These are phyloP conservation scores for Nakaseomyces kungkrabaensis DNA, from an alignment of 1,139 yeast genomes.

Conservation along the genomic window DNA sequence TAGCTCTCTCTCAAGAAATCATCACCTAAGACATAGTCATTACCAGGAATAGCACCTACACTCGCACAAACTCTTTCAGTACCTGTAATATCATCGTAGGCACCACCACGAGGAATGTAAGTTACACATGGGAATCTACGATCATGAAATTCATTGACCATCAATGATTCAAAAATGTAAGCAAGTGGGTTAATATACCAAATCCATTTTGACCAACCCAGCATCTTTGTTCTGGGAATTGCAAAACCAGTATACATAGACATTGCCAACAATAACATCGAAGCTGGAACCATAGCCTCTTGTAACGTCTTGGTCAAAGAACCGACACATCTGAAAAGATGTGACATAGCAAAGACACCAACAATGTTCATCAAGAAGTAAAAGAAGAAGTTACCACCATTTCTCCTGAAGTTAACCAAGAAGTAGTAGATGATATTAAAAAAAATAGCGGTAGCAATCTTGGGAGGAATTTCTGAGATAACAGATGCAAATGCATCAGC, in stretches of 20 bases:
- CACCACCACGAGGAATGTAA: slow-evolving; percentile 45
- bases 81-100: slow-evolving; percentile 34
- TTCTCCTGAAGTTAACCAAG: slow-evolving; percentile 55
- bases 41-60: slow-evolving; percentile 58
- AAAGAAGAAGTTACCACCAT: slow-evolving; percentile 61
- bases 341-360: slow-evolving; percentile 59
- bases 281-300: slow-evolving; percentile 67
- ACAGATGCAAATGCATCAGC: slow-evolving; percentile 69
- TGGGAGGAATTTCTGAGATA: slow-evolving; percentile 57
- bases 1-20: slow-evolving; percentile 46
- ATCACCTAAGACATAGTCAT: slow-evolving; percentile 45
- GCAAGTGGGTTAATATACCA: slow-evolving; percentile 63
- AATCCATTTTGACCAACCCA: slow-evolving; percentile 76
- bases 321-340: slow-evolving; percentile 63
- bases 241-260: slow-evolving; percentile 71
- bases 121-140: slow-evolving; percentile 36
- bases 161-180: slow-evolving; percentile 57
- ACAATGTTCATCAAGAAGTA: slow-evolving; percentile 45
- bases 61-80: slow-evolving; percentile 46
- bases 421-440: slow-evolving; percentile 61
- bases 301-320: slow-evolving; percentile 50
- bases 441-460: slow-evolving; percentile 42
- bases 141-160: slow-evolving; percentile 43
- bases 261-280: slow-evolving; percentile 49
- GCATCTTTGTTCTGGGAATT: slow-evolving; percentile 56